Base-by-base conservation (phyloP, 1,284 basidiomycete species). In the Pholiota adiposa region DNA sequence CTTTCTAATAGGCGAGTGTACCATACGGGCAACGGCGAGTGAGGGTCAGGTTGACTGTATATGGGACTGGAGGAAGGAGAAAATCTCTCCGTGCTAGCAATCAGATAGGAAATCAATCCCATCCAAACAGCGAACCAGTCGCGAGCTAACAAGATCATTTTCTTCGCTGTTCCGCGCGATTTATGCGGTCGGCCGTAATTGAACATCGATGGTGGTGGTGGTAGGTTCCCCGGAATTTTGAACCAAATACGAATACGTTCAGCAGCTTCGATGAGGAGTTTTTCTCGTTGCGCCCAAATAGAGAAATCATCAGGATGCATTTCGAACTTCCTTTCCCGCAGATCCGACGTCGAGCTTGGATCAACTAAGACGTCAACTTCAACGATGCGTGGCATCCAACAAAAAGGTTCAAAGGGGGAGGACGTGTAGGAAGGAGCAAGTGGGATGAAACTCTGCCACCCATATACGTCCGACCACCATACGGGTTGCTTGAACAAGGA, bases 391-490 rank as follows among this genome's bases (percentile, higher is more conserved):
- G 36, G 23, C 40, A 19, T 25, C 44, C 48, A 56, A 14, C 18
- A 44, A n/a, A 63, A 31, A 21, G 51, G 58, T 12, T 48, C 44
- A 29, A 59, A 59, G 2, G 58, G 58, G 11, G 51, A 27, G 7
- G 43, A 56, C 2, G 34, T 27, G 40, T 29, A 56, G 18, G 38
- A 46, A 2, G 58, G 56, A 7, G 56, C 29, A 21, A 62, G 41
- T 5, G 60, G 60, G 7, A 54, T 33, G 31, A 59, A 59, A 16
- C 51, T 31, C 14, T 54, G 16, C 58, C 58, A 59, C 2, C 51
- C 51, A 23, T 29, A 54, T 12, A 14, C 27, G 14, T 54, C 40
- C 6, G 27, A n/a, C 58, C 58, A 59, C 58, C 51, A 54, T n/a
- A 59, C 51, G n/a, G 58, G 58, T 19, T 59, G 58, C 8, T 16